These are phyloP conservation scores for Hirsutella thompsonii DNA, from an alignment of 2,329 filamentous ascomycete species.

Conservation along the genomic window DNA sequence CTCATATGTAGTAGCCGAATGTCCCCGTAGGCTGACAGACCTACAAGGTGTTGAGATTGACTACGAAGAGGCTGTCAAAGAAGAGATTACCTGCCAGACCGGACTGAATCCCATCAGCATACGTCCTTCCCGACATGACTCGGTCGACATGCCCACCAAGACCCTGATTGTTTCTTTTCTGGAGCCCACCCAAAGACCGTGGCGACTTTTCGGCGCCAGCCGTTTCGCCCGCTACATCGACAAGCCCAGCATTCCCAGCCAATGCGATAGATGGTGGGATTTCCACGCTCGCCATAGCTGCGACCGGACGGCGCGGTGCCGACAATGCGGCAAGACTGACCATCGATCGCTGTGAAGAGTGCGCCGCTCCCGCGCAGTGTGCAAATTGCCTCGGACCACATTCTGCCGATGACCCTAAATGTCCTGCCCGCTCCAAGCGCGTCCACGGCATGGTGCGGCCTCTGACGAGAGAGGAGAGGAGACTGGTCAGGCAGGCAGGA, in stretches of 20 bases:
- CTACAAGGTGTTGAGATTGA: not conserved
- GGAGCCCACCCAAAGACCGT: slow-evolving; percentile 1
- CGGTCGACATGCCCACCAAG: not conserved
- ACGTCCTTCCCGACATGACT: not conserved
- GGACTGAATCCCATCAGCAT: slow-evolving; percentile 1
- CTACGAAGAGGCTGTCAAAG: not conserved
- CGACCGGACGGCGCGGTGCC: not conserved
- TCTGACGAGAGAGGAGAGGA: no score
- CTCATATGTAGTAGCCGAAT: no score
- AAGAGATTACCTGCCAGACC: slow-evolving; percentile 1
- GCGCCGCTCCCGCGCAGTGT: no score
- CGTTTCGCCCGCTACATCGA: slow-evolving; percentile 1
- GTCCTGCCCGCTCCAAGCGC: no score
- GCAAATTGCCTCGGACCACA: no score
- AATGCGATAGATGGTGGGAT: slow-evolving; percentile 3
- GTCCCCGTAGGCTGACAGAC: not conserved
- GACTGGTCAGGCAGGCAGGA: no score
- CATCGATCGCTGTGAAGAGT: no score
- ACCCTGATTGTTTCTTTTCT: slow-evolving; percentile 2
- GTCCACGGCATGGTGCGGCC: no score
- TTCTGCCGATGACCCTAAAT: no score
- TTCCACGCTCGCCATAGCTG: slow-evolving; percentile 1
- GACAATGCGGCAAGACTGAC: not conserved
- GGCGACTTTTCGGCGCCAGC: slow-evolving; percentile 2
- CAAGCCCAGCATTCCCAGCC: not conserved